Evolutionary conservation across 345 rosid species (phyloP).

Genomic region (Murraya koenigii): DNA sequence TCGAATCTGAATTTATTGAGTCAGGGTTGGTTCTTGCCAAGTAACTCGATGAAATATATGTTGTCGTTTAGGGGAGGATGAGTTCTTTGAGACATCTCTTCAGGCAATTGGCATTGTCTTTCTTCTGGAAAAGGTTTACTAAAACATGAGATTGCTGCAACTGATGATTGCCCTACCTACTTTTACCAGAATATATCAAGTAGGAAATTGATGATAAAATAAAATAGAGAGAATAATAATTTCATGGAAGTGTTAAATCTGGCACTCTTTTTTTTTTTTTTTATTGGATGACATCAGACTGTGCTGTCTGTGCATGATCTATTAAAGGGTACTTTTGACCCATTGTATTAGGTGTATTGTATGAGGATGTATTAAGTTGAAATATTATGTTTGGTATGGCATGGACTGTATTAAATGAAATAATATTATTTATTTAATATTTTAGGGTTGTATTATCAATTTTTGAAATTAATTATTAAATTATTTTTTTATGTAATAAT

Average conservation of each 20-base stretch:
- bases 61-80: neutral
- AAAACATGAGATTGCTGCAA: neutral
- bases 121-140: neutral
- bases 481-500: too few relatives aligned
- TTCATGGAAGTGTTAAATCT: neutral
- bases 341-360: too few relatives aligned
- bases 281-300: neutral
- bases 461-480: too few relatives aligned
- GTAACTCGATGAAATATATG: neutral
- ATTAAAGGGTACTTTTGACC: rapidly evolving
- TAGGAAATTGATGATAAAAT: neutral
- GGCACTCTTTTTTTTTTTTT: neutral
- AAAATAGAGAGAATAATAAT: neutral
- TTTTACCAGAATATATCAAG: neutral
- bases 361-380: too few relatives aligned
- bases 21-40: too few relatives aligned
- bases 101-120: neutral
- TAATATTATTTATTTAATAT: too few relatives aligned
- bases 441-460: too few relatives aligned
- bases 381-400: too few relatives aligned
- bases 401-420: neutral
- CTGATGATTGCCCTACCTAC: neutral
- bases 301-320: neutral
- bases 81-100: neutral
- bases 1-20: neutral